Percentiles rank a stretch among this genome's conserved stretches.
phyloP scores from a whole-genome alignment of 768 basidiomycete species.

The Punctularia strigosozonata region DNA sequence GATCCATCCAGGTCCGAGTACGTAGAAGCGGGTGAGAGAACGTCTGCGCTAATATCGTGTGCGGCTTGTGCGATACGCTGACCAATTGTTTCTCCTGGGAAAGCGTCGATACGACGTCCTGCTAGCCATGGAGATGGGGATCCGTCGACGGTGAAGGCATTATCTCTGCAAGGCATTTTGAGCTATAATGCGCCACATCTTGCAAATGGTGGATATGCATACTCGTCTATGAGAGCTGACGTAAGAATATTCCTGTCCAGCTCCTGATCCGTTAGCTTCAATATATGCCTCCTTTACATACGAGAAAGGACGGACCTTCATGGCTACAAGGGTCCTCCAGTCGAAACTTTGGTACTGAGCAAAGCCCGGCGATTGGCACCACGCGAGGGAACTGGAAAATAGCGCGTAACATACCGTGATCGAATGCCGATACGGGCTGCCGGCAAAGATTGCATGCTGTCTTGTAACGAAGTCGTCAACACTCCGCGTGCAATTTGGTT shows the following conservation, averaged over 20 bases:
- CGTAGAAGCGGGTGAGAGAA: conserved; percentile 50
- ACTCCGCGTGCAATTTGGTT: conserved; percentile 36
- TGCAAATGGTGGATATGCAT: conserved; percentile 13
- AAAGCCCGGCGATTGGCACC: neutral
- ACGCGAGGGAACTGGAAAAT: neutral
- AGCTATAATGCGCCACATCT: neutral
- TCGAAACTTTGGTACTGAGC: conserved; percentile 70
- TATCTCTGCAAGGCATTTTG: conserved; percentile 20
- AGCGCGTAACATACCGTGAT: conserved; percentile 46
- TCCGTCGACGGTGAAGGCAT: conserved; percentile 27
- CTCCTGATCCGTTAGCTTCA: conserved; percentile 20
- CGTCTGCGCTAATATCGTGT: conserved; percentile 45
- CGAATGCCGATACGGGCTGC: conserved; percentile 45
- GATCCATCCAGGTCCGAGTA: conserved; percentile 24
- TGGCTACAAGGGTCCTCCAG: conserved; percentile 63
- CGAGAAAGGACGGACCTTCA: conserved; percentile 38
- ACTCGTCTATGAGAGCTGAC: conserved; percentile 60
- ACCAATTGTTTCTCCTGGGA: conserved; percentile 47
- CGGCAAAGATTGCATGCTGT: conserved; percentile 46
- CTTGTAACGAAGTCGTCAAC: conserved; percentile 51
- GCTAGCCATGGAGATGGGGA: conserved; percentile 55
- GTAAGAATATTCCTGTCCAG: conserved; percentile 44
- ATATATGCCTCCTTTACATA: neutral
- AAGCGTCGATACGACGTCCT: conserved; percentile 49
- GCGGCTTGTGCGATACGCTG: conserved; percentile 61